Base-by-base conservation (phyloP, 305 asterid species). In the Stenogyne calaminthoides region DNA sequence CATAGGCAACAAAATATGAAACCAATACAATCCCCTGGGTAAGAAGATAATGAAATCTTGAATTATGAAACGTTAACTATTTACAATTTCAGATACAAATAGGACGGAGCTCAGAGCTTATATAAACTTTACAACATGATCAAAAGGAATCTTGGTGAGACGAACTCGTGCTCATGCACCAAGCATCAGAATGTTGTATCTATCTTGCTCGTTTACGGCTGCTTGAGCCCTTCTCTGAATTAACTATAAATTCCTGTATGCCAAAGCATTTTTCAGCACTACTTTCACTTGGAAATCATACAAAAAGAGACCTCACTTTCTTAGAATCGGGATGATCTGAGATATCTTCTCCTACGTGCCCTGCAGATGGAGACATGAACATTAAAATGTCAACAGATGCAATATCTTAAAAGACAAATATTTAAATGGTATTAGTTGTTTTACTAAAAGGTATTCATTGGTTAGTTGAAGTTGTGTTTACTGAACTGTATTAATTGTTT, bases 341-440 rank as follows among this genome's bases (percentile, higher is more conserved):
- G 40, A 18, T 19, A 20, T 46, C 54, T 57, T 52, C 60, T 18
- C 67, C 40, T 8, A 57, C 32, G 67, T n/a, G 3, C 47, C 52
- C 77, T 60, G 76, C 76, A 52, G 49, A 77, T 57, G 42, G 72
- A 77, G 49, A 40, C 19, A 3, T 5, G 63, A 47, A 75, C 32
- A 36, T 42, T 22, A 76, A 32, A 16, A 57, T 22, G 44, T 51
- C 55, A 44, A 14, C 71, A 22, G 57, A 16, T 12, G 36, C 36
- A 32, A 32, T 32, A 32, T 6, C 36, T 32, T 32, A 32, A 32
- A 27, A 32, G 36, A 32, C 36, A 32, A 29, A 29, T 32, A 32
- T 32, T 32, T 0, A 32, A 32, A 32, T 32, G 36, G 29, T 25
- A 32, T 27, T 2, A 27, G 32, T 27, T 27, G 32, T 27, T 27